A percentile compares a stretch with the other conserved stretches of the same genome.
phyloP scores from a whole-genome alignment of 805 yeast species.

The Candida chilensis region DNA sequence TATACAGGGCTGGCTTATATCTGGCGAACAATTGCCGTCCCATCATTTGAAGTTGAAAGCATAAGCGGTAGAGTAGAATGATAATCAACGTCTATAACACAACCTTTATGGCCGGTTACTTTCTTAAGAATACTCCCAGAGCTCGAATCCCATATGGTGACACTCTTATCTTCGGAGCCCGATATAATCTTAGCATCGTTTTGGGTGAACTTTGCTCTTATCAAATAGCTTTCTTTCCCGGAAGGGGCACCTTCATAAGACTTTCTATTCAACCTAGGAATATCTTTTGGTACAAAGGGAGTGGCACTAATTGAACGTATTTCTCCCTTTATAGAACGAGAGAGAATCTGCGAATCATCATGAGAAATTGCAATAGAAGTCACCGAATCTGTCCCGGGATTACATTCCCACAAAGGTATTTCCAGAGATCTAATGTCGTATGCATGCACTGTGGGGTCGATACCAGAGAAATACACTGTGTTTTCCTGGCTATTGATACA shows the following conservation, averaged over 20 bases:
- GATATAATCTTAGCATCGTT: conserved; percentile 32
- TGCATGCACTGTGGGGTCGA: conserved; percentile 54
- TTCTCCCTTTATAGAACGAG: conserved; percentile 49
- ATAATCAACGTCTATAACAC: conserved; percentile 52
- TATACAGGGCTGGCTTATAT: conserved; percentile 8
- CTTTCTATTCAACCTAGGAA: conserved; percentile 30
- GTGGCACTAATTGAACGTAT: conserved; percentile 50
- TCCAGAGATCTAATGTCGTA: conserved; percentile 44
- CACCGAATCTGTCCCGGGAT: conserved; percentile 36
- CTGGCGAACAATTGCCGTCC: conserved; percentile 41
- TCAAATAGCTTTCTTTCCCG: conserved; percentile 39
- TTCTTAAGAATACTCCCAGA: conserved; percentile 38
- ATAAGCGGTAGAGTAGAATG: conserved; percentile 32
- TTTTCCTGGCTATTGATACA: conserved; percentile 24
- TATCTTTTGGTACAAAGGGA: conserved; percentile 26
- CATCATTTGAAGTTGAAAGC: conserved; percentile 46
- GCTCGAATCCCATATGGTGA: conserved; percentile 52
- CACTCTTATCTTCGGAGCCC: conserved; percentile 56
- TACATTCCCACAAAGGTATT: conserved; percentile 34
- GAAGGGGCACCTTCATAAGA: conserved; percentile 51
- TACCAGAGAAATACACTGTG: conserved; percentile 49
- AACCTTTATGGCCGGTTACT: conserved; percentile 51
- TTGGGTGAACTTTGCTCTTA: conserved; percentile 38
- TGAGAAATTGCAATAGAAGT: conserved; percentile 43
- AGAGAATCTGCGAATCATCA: conserved; percentile 35